These are phyloP conservation scores for Candida berthetii DNA, from an alignment of 805 yeast species.

Conservation along the genomic window DNA sequence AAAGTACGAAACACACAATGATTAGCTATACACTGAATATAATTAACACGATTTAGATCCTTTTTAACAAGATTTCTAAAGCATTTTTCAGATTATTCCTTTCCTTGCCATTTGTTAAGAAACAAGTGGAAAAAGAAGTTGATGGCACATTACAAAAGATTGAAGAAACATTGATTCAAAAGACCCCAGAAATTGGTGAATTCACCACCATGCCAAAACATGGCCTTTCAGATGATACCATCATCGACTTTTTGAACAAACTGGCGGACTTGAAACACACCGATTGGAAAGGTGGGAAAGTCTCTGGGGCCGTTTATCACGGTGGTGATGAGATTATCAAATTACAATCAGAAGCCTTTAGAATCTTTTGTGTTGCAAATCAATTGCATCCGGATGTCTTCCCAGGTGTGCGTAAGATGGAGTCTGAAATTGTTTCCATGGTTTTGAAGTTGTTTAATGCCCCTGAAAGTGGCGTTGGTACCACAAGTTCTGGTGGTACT, in stretches of 20 bases:
- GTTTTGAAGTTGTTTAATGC: conserved; percentile 76
- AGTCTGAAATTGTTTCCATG: conserved; percentile 91
- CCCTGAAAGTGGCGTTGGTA: conserved; percentile 65
- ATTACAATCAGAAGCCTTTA: conserved; percentile 73
- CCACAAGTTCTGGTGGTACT: conserved; percentile 92
- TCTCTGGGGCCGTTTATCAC: conserved; percentile 95
- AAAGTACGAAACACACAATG: not conserved
- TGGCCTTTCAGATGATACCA: conserved; percentile 46
- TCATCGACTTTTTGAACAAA: conserved; percentile 45
- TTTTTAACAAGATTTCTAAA: conserved; percentile 15
- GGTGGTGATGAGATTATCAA: conserved; percentile 78
- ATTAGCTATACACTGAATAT: not conserved
- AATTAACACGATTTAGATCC: conserved; percentile 5
- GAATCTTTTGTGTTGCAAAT: conserved; percentile 78
- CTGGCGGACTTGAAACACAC: conserved; percentile 51
- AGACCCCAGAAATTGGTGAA: conserved; percentile 38
- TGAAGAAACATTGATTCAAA: conserved; percentile 52
- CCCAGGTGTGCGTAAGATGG: conserved; percentile 96
- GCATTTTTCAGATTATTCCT: conserved; percentile 26
- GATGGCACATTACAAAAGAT: conserved; percentile 36
- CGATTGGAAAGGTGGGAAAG: conserved; percentile 79
- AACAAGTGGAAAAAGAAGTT: conserved; percentile 58
- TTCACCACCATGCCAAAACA: conserved; percentile 47
- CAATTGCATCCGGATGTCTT: conserved; percentile 96
- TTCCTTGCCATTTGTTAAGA: conserved; percentile 45